These are phyloP conservation scores for Fusarium sp. DNA, from an alignment of 2,329 filamentous ascomycete species.

Conservation along the genomic window DNA sequence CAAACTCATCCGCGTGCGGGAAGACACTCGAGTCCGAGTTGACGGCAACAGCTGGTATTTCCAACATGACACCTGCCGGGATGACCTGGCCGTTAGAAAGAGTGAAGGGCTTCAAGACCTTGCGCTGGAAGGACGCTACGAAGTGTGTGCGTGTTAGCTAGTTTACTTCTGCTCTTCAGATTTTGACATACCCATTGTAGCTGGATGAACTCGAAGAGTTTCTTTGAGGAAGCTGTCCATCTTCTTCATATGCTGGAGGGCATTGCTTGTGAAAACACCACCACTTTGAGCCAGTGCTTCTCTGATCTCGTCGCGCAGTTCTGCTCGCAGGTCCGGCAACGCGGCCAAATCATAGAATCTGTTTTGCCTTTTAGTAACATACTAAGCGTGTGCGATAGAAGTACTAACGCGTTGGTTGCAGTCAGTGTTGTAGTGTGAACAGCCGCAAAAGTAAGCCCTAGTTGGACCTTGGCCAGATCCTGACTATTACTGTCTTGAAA, in stretches of 20 bases:
- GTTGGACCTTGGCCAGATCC: not conserved
- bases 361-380: not conserved
- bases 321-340: not conserved
- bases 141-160: accelerated
- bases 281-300: not conserved
- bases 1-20: not conserved
- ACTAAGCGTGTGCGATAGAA: no score
- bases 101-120: not conserved
- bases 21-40: not conserved
- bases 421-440: slow-evolving; percentile 5
- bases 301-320: not conserved
- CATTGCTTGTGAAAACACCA: slow-evolving; percentile 1
- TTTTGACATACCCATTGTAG: not conserved
- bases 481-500: not conserved
- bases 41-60: not conserved
- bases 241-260: slow-evolving; percentile 2
- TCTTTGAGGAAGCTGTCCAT: slow-evolving; percentile 15
- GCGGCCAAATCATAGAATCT: not conserved
- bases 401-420: slow-evolving; percentile 2
- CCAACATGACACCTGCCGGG: not conserved
- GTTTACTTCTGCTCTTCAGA: accelerated
- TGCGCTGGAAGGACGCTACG: not conserved
- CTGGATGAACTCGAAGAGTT: not conserved
- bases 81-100: not conserved
- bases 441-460: not conserved